Percentiles rank a stretch among this genome's conserved stretches.
Conservation (phyloP, 257 asterid species). For the Catharanthus roseus region DNA sequence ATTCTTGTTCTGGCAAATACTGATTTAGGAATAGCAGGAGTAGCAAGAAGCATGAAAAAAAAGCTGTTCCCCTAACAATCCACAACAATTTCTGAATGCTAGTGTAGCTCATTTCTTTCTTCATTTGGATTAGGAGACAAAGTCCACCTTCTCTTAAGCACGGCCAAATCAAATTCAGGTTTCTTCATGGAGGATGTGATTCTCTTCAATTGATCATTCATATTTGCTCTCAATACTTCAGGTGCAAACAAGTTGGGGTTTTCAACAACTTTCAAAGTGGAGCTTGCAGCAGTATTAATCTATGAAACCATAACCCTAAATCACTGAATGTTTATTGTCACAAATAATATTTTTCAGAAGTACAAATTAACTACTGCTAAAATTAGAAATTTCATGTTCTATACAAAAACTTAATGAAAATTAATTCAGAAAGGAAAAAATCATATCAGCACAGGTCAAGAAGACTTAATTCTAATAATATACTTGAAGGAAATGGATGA, state of each 20-base stretch:
- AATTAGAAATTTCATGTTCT: background rate
- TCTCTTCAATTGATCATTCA: conserved; percentile 34
- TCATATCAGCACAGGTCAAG: background rate
- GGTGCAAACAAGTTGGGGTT: conserved; percentile 44
- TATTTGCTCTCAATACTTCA: conserved; percentile 29
- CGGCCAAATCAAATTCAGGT: conserved; percentile 24
- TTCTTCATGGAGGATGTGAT: conserved; percentile 34
- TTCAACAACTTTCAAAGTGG: conserved; percentile 36
- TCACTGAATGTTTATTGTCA: background rate
- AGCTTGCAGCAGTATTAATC: conserved; percentile 35
- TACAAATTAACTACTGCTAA: background rate
- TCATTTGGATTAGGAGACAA: background rate
- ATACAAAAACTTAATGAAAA: background rate
- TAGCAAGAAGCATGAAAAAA: no score
- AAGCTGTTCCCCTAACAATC: background rate
- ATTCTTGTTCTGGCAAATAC: no score
- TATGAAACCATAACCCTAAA: background rate
- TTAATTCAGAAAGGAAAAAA: background rate
- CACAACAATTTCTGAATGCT: background rate
- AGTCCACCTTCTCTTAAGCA: conserved; percentile 9
- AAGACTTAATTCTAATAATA: background rate
- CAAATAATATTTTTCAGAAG: background rate
- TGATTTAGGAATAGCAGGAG: no score
- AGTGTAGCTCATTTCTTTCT: background rate
- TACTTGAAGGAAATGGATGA: background rate